Base-by-base conservation (phyloP, 169 alveolate genomes). In the Toxoplasma gondii region DNA sequence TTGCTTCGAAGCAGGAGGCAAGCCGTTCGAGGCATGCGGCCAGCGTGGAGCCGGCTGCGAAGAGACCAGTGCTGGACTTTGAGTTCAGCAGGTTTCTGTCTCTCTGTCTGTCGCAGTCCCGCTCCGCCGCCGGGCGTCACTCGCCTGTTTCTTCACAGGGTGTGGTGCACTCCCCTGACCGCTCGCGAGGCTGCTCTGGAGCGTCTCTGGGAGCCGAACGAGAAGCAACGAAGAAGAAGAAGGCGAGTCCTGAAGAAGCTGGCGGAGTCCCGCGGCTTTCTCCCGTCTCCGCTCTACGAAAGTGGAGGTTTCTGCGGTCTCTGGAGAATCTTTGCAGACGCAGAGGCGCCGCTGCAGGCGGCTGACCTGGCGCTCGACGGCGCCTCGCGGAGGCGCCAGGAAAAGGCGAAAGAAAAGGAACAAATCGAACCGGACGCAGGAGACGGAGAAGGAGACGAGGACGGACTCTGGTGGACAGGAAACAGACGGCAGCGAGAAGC, bases 281-380 rank as follows among this genome's bases (percentile, higher is more conserved):
- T 69, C 16, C 82, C 34, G 34, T 69, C 82, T 4, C 82, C 82
- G 5, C 82, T 69, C n/a, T 69, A 69, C 39, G 82, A 4, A 69
- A 69, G 82, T 17, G 82, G 82, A 29, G 82, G 82, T 34, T 69
- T 31, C 39, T 29, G 82, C 43, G 82, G 82, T 69, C 82, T 69
- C n/a, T 69, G 82, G 82, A 29, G 82, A 31, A 4, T 69, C 34
- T 69, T 69, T 34, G 58, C 58, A 4, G 58, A 49, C 58, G 58
- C 58, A 4, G 58, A 49, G 58, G 58, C 58, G 58, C 12, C 58
- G 4, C 58, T 49, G 58, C 58, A 12, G 12, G 12, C 58, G 58
- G 58, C 58, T 4, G 82, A 69, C 5, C 34, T 69, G 16, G 82
- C 82, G 34, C 82, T 69, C 34, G 82, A 34, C 5, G 38, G 17